Base-by-base conservation (phyloP, 371 early-diverging fungal species). In the Coemansia linderi region DNA sequence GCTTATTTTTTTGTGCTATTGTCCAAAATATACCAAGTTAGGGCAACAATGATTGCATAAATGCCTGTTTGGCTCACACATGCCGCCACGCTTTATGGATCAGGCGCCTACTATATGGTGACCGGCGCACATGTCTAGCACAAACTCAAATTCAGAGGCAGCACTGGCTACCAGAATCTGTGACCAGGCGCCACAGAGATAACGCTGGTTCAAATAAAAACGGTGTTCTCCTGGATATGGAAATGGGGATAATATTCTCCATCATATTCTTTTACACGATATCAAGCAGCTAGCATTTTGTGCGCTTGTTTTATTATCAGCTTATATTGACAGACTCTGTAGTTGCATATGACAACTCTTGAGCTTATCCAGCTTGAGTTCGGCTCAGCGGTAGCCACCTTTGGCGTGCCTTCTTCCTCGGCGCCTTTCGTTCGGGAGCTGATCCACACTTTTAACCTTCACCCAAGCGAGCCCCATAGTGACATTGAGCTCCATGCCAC, bases 401-500 rank as follows among this genome's bases (percentile, higher is more conserved):
- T 50, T 50, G 29, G 12, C 3, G 50, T 50, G 27, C 3, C 50
- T 13, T 22, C 33, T 9, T 29, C 4, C 4, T 31, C 29, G 0
- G 56, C 15, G 12, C 17, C 33, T 7, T 2, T 8, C 4, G 12
- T 29, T n/a, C 24, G 17, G 31, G 17, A 56, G 12, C 56, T 56
- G 9, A 36, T 17, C 31, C 4, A 5, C 33, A 15, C 56, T 2
- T 56, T 56, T n/a, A 33, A 17, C 8, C 13, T 17, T 17, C 17
- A 33, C 3, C 56, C 56, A 31, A 12, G 33, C 56, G 56, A 56
- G 22, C 7, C 37, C 1, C 37, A 19, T 7, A 57, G 58, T 36
- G 68, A 50, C 7, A 43, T 73, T 13, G 62, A 58, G 48, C 57
- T 65, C 17, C 40, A 57, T 24, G 62, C 59, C 1, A 19, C 12